These are phyloP conservation scores for Fusarium miscanthi DNA, from an alignment of 2,329 filamentous ascomycete genomes.

Conservation along the genomic window DNA sequence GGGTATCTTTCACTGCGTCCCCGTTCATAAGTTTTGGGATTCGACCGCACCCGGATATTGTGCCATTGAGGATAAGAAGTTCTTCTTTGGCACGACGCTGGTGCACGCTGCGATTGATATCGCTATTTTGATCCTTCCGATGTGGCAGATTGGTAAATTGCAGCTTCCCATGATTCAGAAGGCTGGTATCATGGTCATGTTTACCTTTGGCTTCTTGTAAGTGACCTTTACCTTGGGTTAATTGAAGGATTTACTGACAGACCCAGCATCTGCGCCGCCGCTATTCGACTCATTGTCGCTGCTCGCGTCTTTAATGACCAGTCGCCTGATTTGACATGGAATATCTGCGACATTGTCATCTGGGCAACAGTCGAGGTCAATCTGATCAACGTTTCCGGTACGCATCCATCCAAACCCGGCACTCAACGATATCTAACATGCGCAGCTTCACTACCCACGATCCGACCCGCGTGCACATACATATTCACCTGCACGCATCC, in stretches of 20 bases:
- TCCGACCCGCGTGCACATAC: conserved; percentile 39
- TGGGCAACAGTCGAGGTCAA: conserved; percentile 45
- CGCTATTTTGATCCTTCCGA: conserved; percentile 46
- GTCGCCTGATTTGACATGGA: conserved; percentile 39
- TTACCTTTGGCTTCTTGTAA: conserved; percentile 48
- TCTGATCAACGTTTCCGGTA: conserved; percentile 41
- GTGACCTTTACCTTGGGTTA: neutral
- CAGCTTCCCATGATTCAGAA: conserved; percentile 45
- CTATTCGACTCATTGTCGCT: conserved; percentile 34
- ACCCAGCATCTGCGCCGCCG: conserved; percentile 36
- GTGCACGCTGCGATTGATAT: conserved; percentile 48
- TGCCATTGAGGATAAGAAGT: conserved; percentile 44
- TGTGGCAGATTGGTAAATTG: conserved; percentile 47
- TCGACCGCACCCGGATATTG: neutral
- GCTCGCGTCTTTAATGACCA: conserved; percentile 24
- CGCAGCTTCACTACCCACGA: conserved; percentile 40
- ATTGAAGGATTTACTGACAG: neutral
- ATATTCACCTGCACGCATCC: conserved; percentile 35
- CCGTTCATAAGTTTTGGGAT: conserved; percentile 36
- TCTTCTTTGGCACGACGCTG: conserved; percentile 49
- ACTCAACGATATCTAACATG: accelerated
- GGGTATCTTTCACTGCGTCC: conserved; percentile 36
- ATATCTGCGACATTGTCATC: conserved; percentile 37
- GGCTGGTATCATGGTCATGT: conserved; percentile 45
- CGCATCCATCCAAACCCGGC: accelerated